Base-by-base conservation (phyloP, 2,329 filamentous ascomycete species). In the Botryotinia convoluta region DNA sequence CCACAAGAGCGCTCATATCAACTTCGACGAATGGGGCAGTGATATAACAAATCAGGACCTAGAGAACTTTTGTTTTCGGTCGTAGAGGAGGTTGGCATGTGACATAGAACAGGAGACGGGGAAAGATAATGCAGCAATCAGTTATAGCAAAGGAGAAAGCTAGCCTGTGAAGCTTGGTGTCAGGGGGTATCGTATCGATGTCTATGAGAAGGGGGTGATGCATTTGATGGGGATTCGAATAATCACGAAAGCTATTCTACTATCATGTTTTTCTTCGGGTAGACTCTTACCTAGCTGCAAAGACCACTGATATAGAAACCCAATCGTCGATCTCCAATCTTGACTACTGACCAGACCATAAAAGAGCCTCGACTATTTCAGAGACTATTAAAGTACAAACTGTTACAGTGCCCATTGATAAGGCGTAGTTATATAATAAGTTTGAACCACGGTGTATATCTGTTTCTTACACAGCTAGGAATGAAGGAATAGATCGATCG, bases 121-220 rank as follows among this genome's bases (percentile, higher is more conserved):
- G 26, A 48, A 0, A 4, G 8, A 10, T 10, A 0, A 26, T 22
- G 1, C 1, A 48, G 45, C 22, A 51, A 26, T 3, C 22, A 1
- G 4, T 51, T 51, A 5, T 20, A 10, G 10, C 22, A 51, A 26
- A 26, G 22, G 22, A 14, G 45, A 51, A 20, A 4, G 4, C 4
- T 26, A 51, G 5, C 22, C 22, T 8, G 3, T 10, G 1, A 4
- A 9, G 4, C 2, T 51, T 4, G 22, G 10, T 26, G 4, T 26
- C 4, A 12, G 9, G 10, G 10, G 4, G 4, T 5, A 51, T 51
- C 22, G 4, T 5, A 51, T 51, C 22, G 5, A 26, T 51, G 4
- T 9, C 22, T 26, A 26, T 5, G 45, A 26, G 22, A 26, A 51
- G 22, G 10, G 4, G 10, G 10, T 26, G 22, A 51, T 26, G 4